A percentile compares a stretch with the other conserved stretches of the same genome.
Conservation (phyloP, 192 early-diverging fungal genomes). For the Hyaloraphidium curvatum region DNA sequence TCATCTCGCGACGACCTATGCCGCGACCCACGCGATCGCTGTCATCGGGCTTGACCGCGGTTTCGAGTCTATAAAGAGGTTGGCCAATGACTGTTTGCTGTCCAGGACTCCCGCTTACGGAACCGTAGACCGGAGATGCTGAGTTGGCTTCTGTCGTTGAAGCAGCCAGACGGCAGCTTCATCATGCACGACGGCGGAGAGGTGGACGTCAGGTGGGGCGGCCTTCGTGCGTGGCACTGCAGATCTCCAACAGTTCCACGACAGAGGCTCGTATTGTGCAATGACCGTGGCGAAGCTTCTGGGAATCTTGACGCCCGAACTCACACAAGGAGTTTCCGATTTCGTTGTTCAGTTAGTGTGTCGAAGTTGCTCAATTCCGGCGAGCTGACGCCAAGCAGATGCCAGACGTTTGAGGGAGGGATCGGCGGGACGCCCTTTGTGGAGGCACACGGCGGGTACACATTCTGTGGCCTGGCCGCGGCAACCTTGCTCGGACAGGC, state of each 20-base stretch:
- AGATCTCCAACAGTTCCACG: background rate
- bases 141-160: conserved; percentile 59
- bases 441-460: conserved; percentile 93
- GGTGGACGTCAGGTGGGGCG: conserved; percentile 52
- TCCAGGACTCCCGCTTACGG: background rate
- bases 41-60: conserved; percentile 56
- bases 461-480: conserved; percentile 83
- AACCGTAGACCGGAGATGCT: conserved; percentile 33
- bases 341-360: conserved; percentile 42
- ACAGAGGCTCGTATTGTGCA: conserved; percentile 69
- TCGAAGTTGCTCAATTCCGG: background rate
- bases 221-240: background rate
- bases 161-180: conserved; percentile 76
- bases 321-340: conserved; percentile 36
- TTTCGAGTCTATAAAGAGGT: conserved; percentile 38
- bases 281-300: conserved; percentile 56
- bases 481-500: conserved; percentile 39
- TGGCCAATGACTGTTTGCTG: background rate
- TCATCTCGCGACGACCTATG: conserved; percentile 80
- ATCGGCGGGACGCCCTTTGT: conserved; percentile 58
- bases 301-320: conserved; percentile 63
- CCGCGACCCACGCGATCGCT: conserved; percentile 61
- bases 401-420: conserved; percentile 91
- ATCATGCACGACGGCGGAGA: conserved; percentile 81
- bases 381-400: conserved; percentile 13